A percentile compares a stretch with the other conserved stretches of the same genome.
Evolutionary conservation across 2,329 filamentous ascomycete genomes (phyloP).

Genomic region (Claviceps purpurea): DNA sequence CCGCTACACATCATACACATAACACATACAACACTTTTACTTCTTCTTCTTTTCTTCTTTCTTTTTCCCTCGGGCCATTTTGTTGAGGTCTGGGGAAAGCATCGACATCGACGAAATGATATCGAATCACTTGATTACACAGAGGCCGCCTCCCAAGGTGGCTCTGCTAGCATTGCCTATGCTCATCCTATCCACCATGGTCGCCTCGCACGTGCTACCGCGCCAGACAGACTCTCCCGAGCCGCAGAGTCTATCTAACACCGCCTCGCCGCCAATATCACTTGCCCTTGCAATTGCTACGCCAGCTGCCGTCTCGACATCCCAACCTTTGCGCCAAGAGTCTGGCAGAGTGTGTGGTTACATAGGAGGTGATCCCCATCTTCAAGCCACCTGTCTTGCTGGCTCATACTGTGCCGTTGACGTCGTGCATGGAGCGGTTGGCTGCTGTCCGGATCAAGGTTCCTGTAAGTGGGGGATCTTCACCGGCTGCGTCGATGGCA

Average conservation of each 20-base stretch:
- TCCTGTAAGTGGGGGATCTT: constrained; percentile 42
- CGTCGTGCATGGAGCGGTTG: constrained; percentile 32
- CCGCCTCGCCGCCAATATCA: constrained; percentile 22
- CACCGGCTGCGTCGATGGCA: constrained; percentile 42
- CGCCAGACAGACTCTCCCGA: constrained; percentile 24
- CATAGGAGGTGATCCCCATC: constrained; percentile 34
- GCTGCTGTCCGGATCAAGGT: constrained; percentile 40
- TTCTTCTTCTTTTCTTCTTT: neutral
- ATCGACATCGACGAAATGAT: constrained; percentile 12
- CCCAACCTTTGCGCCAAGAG: constrained; percentile 26
- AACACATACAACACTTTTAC: neutral
- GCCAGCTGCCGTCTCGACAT: constrained; percentile 23
- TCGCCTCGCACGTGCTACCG: constrained; percentile 27
- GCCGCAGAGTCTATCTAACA: constrained; percentile 21
- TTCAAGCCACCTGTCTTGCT: constrained; percentile 43
- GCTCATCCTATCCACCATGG: constrained; percentile 17
- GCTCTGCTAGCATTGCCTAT: constrained; percentile 21
- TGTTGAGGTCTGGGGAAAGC: neutral
- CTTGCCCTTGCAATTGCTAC: constrained; percentile 9
- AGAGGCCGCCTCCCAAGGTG: constrained; percentile 20
- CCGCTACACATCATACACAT: neutral
- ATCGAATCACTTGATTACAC: constrained; percentile 18
- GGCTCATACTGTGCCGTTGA: constrained; percentile 47
- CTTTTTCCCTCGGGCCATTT: neutral
- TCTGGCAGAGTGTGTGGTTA: constrained; percentile 45